These are phyloP conservation scores for Aureobasidium sp. DNA, from an alignment of 2,329 filamentous ascomycete species.

Conservation along the genomic window DNA sequence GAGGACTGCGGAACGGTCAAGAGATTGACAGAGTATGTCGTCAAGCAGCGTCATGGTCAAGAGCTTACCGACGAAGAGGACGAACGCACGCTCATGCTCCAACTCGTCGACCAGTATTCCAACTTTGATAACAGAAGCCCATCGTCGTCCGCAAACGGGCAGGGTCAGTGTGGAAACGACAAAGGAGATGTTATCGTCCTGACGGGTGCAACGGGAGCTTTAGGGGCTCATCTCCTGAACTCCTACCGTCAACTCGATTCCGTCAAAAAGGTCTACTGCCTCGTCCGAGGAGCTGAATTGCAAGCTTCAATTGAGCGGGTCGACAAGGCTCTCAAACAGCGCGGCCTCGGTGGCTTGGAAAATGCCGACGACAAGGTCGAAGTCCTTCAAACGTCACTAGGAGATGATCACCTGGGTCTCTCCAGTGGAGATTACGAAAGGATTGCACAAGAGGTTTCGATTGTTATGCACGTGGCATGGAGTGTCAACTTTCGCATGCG, in stretches of 20 bases:
- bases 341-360: conserved; percentile 27
- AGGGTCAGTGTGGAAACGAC: conserved; percentile 17
- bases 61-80: conserved; percentile 24
- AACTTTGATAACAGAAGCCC: conserved; percentile 29
- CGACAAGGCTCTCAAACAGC: conserved; percentile 36
- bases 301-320: conserved; percentile 41
- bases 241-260: conserved; percentile 34
- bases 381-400: conserved; percentile 44
- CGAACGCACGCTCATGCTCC: conserved; percentile 37
- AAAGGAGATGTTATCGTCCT: conserved; percentile 30
- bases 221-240: conserved; percentile 47
- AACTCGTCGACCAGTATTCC: conserved; percentile 44
- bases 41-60: conserved; percentile 34
- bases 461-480: conserved; percentile 59
- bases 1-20: conserved; percentile 53
- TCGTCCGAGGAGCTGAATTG: conserved; percentile 44
- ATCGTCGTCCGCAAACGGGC: not conserved
- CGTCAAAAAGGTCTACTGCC: conserved; percentile 47
- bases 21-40: conserved; percentile 33
- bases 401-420: conserved; percentile 44
- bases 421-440: conserved; percentile 33
- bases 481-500: conserved; percentile 57
- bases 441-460: conserved; percentile 39
- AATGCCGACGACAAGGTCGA: conserved; percentile 39
- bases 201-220: conserved; percentile 45